Base-by-base conservation (phyloP, 2,329 filamentous ascomycete genomes). In the Cordyceps farinosa region DNA sequence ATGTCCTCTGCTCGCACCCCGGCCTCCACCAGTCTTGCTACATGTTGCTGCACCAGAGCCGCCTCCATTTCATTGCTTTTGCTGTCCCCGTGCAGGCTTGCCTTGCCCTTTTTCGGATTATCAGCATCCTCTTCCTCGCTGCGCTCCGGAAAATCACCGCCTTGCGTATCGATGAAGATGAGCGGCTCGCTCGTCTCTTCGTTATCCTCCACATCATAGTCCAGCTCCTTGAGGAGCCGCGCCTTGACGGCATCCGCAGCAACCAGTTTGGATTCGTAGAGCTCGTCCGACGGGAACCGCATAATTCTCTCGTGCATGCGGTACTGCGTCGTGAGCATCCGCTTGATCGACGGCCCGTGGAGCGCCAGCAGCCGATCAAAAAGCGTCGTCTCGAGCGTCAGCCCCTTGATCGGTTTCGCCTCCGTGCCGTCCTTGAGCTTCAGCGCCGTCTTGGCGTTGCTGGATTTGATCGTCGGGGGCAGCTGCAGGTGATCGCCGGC, bases 231-330 rank as follows among this genome's bases (percentile, higher is more conserved):
- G 9, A 99, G 82, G 7, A 97, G 77, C 17, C 93, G 86, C 5
- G 78, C 78, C 73, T 89, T 90, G 66, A 98, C 95, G 0, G 82
- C 80, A 5, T 94, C 90, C 1, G 90, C 92, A 0, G 95, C 94
- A 3, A 93, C 79, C 1, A 99, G 84, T 70, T 89, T 88, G 2
- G 85, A 86, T 65, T 91, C 91, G 77, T 99, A 99, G 11, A 98
- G 82, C 72, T 94, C 88, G 66, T 90, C 84, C 0, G 94, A 97
- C 0, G 95, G 94, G 70, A 97, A 99, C 7, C 87, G 84, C 93
- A 98, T 98, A 70, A 99, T 98, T 61, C 82, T 87, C 71, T 96
- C 90, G 73, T 99, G 92, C 95, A 99, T 99, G 44, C 95, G 92
- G 75, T 99, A 99, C 77, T 99, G 95, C 5, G 90, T 96, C 4